phyloP scores from a whole-genome alignment of 768 basidiomycete species.

The Tephrocybe rancida region DNA sequence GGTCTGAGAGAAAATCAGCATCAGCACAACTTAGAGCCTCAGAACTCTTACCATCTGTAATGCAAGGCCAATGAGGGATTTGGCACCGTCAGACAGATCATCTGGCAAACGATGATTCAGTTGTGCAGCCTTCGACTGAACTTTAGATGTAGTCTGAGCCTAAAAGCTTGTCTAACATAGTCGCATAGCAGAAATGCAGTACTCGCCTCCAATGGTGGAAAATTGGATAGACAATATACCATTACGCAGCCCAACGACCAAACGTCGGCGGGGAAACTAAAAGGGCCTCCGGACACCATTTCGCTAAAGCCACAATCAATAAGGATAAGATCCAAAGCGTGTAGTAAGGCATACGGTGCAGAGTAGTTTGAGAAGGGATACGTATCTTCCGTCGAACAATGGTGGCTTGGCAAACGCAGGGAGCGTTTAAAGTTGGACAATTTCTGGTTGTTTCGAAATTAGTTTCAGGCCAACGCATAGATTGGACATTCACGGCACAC shows the following conservation, averaged over 20 bases:
- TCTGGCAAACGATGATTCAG: constrained; percentile 26
- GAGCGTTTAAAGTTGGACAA: constrained; percentile 42
- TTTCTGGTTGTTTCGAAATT: constrained; percentile 38
- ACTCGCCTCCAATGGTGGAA: constrained; percentile 34
- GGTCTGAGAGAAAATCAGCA: constrained; percentile 3
- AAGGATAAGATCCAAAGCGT: not conserved
- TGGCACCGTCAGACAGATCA: constrained; percentile 21
- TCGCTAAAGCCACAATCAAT: constrained; percentile 33
- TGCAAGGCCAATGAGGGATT: constrained; percentile 28
- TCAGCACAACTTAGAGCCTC: not conserved
- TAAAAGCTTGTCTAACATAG: constrained; percentile 3
- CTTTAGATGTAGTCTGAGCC: constrained; percentile 15
- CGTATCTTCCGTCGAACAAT: constrained; percentile 21
- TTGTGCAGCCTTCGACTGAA: constrained; percentile 24
- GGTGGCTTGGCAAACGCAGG: constrained; percentile 24
- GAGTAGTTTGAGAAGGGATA: constrained; percentile 29
- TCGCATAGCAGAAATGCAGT: not conserved
- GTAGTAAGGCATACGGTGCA: constrained; percentile 36
- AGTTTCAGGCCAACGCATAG: not conserved
- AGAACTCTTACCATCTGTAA: constrained; percentile 27
- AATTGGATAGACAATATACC: constrained; percentile 36
- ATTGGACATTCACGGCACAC: constrained; percentile 37
- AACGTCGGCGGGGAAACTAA: constrained; percentile 40
- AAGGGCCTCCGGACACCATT: constrained; percentile 30
- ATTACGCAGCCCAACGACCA: constrained; percentile 52